These are phyloP conservation scores for Solanum pennellii DNA, from an alignment of 257 asterid species.

Conservation along the genomic window DNA sequence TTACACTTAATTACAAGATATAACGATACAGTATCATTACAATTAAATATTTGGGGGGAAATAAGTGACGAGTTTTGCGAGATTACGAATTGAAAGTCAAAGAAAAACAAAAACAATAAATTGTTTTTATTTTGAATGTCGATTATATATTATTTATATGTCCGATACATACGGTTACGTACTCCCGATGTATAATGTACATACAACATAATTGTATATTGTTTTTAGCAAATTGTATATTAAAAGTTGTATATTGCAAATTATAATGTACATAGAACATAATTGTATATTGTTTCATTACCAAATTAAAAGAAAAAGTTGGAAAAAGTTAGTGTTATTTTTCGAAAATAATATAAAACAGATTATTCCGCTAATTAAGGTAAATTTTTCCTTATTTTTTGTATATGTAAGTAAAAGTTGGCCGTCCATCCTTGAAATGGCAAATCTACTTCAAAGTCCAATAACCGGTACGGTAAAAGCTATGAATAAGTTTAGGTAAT, in stretches of 20 bases:
- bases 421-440: neutral
- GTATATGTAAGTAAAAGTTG: neutral
- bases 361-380: neutral
- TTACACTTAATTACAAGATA: neutral
- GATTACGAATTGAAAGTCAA: neutral
- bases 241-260: no score
- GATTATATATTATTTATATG: neutral
- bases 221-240: neutral
- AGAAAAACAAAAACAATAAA: neutral
- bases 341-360: neutral
- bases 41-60: neutral
- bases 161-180: neutral
- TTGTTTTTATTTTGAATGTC: neutral
- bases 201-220: neutral
- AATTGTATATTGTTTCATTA: neutral
- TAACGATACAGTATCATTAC: neutral
- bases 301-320: neutral
- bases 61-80: neutral
- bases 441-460: neutral
- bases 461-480: neutral
- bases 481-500: neutral
- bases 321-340: neutral
- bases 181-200: neutral
- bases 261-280: neutral
- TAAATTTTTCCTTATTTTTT: neutral